phyloP scores from a whole-genome alignment of 2,329 filamentous ascomycete species.

The Fusarium piperis region DNA sequence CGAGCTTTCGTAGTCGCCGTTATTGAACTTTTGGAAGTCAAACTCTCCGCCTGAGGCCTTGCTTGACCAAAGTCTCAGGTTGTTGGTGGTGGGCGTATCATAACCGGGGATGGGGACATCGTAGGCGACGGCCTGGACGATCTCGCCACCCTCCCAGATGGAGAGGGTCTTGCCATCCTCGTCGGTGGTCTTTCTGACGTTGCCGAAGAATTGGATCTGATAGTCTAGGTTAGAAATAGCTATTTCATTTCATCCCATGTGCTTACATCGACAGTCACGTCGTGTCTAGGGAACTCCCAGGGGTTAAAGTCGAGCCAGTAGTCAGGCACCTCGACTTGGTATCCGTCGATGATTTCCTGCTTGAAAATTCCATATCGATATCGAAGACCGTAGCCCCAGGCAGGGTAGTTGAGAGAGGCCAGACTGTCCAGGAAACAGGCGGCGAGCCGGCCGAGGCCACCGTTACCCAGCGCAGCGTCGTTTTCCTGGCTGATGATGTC shows the following conservation, averaged over 20 bases:
- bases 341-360: slow-evolving; percentile 97
- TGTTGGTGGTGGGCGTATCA: slow-evolving; percentile 90
- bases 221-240: slow-evolving; percentile 3
- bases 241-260: neutral
- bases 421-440: slow-evolving; percentile 98
- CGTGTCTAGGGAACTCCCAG: slow-evolving; percentile 97
- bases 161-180: slow-evolving; percentile 78
- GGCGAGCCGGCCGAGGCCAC: slow-evolving; percentile 91
- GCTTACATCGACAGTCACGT: slow-evolving; percentile 87
- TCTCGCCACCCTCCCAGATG: slow-evolving; percentile 92
- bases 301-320: slow-evolving; percentile 99
- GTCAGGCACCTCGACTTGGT: slow-evolving; percentile 97
- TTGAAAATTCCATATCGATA: slow-evolving; percentile 99
- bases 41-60: slow-evolving; percentile 98
- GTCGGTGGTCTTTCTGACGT: slow-evolving; percentile 79
- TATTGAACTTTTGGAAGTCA: slow-evolving; percentile 99
- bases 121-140: slow-evolving; percentile 90
- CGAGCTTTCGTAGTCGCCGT: slow-evolving; percentile 95
- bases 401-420: slow-evolving; percentile 92
- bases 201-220: slow-evolving; percentile 91
- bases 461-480: slow-evolving; percentile 95
- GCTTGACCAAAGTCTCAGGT: slow-evolving; percentile 95
- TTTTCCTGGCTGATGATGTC: slow-evolving; percentile 95
- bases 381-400: slow-evolving; percentile 95
- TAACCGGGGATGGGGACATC: slow-evolving; percentile 94